Base-by-base conservation (phyloP, 371 early-diverging fungal species). In the Syncephalastrum sp. region DNA sequence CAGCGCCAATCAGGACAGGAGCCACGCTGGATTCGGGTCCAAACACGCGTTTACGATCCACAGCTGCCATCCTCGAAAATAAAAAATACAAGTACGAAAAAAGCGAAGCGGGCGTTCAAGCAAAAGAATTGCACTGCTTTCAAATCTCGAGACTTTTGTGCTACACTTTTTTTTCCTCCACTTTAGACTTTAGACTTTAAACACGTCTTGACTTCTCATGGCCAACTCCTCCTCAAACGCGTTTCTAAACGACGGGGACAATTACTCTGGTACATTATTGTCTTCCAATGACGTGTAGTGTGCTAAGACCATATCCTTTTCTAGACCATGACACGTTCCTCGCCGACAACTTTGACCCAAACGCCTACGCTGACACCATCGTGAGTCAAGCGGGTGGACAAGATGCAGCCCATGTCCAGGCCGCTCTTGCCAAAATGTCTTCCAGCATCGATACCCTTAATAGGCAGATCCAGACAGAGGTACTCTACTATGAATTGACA, bases 401-500 rank as follows among this genome's bases (percentile, higher is more conserved):
- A n/a, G 84, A 82, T 43, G 79, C 70, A 24, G 72, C 69, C 10
- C 89, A 90, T 61, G 80, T 89, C 27, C 68, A 83, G 4, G 81
- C 86, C 8, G 84, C 89, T 2, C 74, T 91, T 3, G 81, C 89
- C 10, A 88, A 83, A 59, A 74, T 91, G 38, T 77, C 83, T 12
- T 88, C 88, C 69, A 85, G 82, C 49, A 85, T 91, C 48, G 90
- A 90, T 47, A 85, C 84, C 63, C 74, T 91, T 43, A 86, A 87
- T 60, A 89, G 88, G 59, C 86, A 89, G 49, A 82, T 91, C 5
- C 86, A 88, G 47, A 87, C 87, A n/a, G 85, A 89, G 79, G 91
- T 86, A 70, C 29, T 21, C 38, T 16, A 5, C 21, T 25, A 27
- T 19, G 15, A 42, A 42, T 29, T 23, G 7, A 29, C 27, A 5